Conservation (phyloP, 2,329 filamentous ascomycete genomes). For the Aspergillus pseudonomiae region DNA sequence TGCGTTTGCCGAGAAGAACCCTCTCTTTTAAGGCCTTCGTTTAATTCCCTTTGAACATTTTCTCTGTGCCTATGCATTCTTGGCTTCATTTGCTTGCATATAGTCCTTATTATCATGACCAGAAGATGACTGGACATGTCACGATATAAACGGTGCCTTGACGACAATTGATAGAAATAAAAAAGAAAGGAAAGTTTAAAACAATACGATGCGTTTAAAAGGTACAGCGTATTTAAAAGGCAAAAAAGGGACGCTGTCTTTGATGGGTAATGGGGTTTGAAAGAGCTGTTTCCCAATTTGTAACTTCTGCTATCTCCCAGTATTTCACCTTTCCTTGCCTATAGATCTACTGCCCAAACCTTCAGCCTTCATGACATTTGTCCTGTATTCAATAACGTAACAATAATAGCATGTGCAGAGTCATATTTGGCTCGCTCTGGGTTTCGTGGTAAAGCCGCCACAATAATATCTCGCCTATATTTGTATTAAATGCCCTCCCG, state of each 20-base stretch:
- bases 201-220: neutral
- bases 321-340: neutral
- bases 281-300: neutral
- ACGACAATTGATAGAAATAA: slow-evolving; percentile 26
- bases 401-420: neutral
- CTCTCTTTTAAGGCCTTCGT: slow-evolving; percentile 29
- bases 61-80: slow-evolving; percentile 8
- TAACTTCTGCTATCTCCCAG: neutral
- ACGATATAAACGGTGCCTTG: slow-evolving; percentile 22
- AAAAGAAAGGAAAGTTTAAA: neutral
- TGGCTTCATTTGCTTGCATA: slow-evolving; percentile 20
- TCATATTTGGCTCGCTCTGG: neutral
- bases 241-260: neutral
- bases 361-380: neutral
- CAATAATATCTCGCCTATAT: neutral
- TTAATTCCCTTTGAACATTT: neutral
- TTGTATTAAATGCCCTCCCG: neutral
- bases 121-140: slow-evolving; percentile 17
- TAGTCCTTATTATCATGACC: slow-evolving; percentile 8
- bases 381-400: neutral
- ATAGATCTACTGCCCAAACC: neutral
- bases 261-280: neutral
- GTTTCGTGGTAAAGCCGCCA: neutral
- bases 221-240: neutral
- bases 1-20: slow-evolving; percentile 59